These are phyloP conservation scores for Tilletia setariae DNA, from an alignment of 1,284 basidiomycete species.

Conservation along the genomic window DNA sequence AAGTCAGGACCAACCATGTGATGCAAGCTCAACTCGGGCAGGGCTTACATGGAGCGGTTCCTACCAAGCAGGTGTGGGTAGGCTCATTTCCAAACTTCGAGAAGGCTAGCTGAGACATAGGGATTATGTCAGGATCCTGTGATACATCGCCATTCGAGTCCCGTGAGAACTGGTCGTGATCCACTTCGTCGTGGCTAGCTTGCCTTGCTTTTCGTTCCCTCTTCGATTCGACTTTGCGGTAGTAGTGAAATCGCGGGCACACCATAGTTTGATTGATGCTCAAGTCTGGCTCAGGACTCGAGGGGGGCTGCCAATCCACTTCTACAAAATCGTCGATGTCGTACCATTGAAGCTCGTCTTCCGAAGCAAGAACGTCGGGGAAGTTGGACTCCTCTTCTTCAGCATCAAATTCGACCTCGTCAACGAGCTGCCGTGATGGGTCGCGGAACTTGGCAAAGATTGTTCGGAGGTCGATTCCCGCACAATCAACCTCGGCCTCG, in stretches of 20 bases:
- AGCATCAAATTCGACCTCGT: constrained; percentile 36
- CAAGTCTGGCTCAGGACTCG: constrained; percentile 59
- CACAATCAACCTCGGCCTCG: constrained; percentile 80
- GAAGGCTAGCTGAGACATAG: constrained; percentile 27
- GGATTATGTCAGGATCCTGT: background rate
- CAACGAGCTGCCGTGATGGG: constrained; percentile 51
- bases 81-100: constrained; percentile 83
- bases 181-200: constrained; percentile 10
- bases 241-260: constrained; percentile 81
- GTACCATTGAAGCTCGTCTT: constrained; percentile 1
- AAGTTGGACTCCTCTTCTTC: constrained; percentile 40
- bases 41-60: constrained; percentile 26
- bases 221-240: constrained; percentile 59
- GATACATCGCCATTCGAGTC: background rate
- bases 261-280: constrained; percentile 70
- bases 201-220: constrained; percentile 50
- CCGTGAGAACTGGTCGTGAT: constrained; percentile 4
- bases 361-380: background rate
- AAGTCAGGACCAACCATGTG: background rate
- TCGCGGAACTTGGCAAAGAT: constrained; percentile 61
- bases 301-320: constrained; percentile 65
- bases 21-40: background rate
- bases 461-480: constrained; percentile 73
- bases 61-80: constrained; percentile 73
- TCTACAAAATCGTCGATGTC: constrained; percentile 82